Evolutionary conservation across 495 filamentous ascomycete species (phyloP), one percentile per base, ranked within the genome.

Genomic region (Penicillium angulare): DNA sequence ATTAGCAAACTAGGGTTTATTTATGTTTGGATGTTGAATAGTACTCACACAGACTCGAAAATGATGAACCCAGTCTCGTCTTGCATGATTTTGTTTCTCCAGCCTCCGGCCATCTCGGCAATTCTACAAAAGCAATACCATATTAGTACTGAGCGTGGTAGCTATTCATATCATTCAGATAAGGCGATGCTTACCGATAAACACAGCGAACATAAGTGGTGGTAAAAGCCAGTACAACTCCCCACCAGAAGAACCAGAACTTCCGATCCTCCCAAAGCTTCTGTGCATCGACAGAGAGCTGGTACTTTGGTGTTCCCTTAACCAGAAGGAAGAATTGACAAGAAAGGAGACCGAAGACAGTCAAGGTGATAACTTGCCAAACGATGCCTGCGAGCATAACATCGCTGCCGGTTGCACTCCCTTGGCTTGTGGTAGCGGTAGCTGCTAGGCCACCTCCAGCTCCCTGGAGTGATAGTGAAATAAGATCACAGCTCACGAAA

Each of bases 361-460:
- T 53, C 65, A 88, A 71, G 4, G 86, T 86, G 3, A 71, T 73
- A 24, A 86, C 85, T 74, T 90, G 86, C 64, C 83, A 79, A 8
- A 79, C 72, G 53, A 90, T 86, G 58, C 86, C 86, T 8, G 84
- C 77, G 39, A 90, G 82, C 59, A 87, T 88, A 46, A 85, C 78
- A 54, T 85, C 64, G 65, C 87, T 83, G 40, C 50, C 72, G 49
- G 38, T 71, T 64, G 59, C 50, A 5, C 61, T 45, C 39, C 64
- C 47, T 0, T 41, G 15, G 22, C 42, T 21, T 15, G 66, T 47
- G 1, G 17, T 38, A 29, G 67, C 67, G 2, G 64, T 58, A 1
- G 67, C 64, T 4, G 84, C 84, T 43, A 86, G 73, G 23, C 75
- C 78, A 44, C 83, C 85, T 41, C 85, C 85, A 10, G 81, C 76